phyloP scores from a whole-genome alignment of 1,284 basidiomycete genomes.

The Ganoderma resinaceum region DNA sequence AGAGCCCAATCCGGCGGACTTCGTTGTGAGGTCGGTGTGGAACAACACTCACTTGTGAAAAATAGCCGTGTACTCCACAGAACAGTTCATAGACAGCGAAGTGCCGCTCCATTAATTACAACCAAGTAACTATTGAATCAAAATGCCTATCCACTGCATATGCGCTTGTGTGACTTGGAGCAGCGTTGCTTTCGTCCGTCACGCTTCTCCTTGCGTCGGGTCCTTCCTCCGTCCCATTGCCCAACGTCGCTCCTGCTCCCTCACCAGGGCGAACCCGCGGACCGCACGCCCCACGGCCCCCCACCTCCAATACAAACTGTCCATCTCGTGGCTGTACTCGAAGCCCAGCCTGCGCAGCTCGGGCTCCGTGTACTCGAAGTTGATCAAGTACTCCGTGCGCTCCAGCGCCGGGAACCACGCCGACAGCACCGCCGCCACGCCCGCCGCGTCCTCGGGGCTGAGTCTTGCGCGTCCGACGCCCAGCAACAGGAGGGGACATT shows the following conservation, averaged over 20 bases:
- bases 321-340: not conserved
- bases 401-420: not conserved
- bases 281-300: not conserved
- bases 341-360: not conserved
- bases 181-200: not conserved
- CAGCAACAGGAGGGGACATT: not conserved
- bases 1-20: constrained; percentile 50
- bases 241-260: not conserved
- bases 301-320: not conserved
- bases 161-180: not conserved
- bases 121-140: not conserved
- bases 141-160: not conserved
- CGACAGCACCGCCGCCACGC: not conserved
- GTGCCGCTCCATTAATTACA: not conserved
- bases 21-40: constrained; percentile 63
- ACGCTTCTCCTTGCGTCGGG: not conserved
- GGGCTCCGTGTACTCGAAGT: not conserved
- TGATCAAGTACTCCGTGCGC: not conserved
- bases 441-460: not conserved
- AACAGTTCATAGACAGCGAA: not conserved
- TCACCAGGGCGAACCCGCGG: not conserved
- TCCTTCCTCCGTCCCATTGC: not conserved
- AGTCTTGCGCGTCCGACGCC: not conserved
- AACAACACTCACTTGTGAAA: constrained; percentile 57
- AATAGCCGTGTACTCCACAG: not conserved